Evolutionary conservation across 495 filamentous ascomycete genomes (phyloP).

Genomic region (Apiosordaria backusii): DNA sequence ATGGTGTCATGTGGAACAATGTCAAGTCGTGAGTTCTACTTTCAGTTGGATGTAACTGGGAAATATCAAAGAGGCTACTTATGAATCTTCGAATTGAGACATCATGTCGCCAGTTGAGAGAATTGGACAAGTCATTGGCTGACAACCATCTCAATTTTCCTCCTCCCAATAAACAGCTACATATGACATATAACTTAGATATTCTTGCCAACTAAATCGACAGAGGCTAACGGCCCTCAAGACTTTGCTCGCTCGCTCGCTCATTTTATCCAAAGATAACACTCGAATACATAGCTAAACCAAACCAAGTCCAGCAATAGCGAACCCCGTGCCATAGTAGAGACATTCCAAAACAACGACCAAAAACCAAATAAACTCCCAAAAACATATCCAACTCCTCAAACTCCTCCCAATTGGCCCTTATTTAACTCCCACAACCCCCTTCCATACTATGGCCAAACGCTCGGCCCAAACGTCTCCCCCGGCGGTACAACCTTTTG

Average conservation of each 20-base stretch:
- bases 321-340: neutral
- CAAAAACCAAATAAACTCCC: neutral
- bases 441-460: constrained; percentile 34
- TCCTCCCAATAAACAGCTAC: neutral
- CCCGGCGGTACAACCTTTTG: constrained; percentile 33
- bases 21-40: too few relatives aligned
- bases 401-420: neutral
- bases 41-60: too few relatives aligned
- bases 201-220: neutral
- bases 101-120: too few relatives aligned
- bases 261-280: neutral
- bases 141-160: constrained; percentile 4
- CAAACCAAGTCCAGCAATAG: neutral
- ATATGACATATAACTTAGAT: neutral
- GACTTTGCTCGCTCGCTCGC: neutral
- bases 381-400: neutral
- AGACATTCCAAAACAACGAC: neutral
- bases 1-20: too few relatives aligned
- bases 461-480: constrained; percentile 46
- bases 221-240: neutral
- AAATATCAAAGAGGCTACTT: too few relatives aligned
- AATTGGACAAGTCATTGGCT: neutral
- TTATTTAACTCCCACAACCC: neutral
- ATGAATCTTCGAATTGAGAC: too few relatives aligned
- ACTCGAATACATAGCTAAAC: neutral